Percentiles rank a stretch among this genome's conserved stretches.
phyloP scores from a whole-genome alignment of 228 moss, liverwort and hornwort genomes.

The Sphagnum fallax region DNA sequence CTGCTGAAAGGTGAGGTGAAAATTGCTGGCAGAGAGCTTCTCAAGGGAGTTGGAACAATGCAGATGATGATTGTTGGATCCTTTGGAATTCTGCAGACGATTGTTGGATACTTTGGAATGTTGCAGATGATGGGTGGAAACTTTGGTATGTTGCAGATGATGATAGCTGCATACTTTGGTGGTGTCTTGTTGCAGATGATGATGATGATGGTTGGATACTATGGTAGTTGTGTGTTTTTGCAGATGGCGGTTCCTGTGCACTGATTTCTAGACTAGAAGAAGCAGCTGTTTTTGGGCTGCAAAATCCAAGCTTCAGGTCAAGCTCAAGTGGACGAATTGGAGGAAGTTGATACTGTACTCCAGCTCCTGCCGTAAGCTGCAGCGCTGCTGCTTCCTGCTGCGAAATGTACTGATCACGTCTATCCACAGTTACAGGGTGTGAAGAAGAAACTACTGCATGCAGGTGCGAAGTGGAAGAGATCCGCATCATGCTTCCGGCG shows the following conservation, averaged over 20 bases:
- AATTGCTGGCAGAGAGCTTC: too few species aligned
- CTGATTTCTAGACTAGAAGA: conserved; percentile 23
- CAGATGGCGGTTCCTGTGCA: too few species aligned
- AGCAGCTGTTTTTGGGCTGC: conserved; percentile 18
- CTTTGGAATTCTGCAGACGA: conserved; percentile 14
- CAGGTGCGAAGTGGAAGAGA: not conserved
- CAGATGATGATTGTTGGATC: too few species aligned
- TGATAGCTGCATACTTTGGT: too few species aligned
- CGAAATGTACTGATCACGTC: conserved; percentile 30
- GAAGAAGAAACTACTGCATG: not conserved
- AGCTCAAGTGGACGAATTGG: conserved; percentile 8
- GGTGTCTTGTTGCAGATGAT: too few species aligned
- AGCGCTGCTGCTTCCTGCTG: not conserved
- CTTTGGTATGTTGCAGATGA: too few species aligned
- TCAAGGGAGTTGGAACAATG: too few species aligned
- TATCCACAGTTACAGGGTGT: conserved; percentile 27
- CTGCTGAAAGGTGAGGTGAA: too few species aligned
- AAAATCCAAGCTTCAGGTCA: conserved; percentile 24
- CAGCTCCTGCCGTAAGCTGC: conserved; percentile 1
- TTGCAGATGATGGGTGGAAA: conserved; percentile 14
- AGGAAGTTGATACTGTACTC: conserved; percentile 1
- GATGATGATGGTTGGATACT: too few species aligned
- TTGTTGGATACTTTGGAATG: conserved; percentile 33
- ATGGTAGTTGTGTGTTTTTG: too few species aligned
- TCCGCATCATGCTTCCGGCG: not conserved